Base-by-base conservation (phyloP, 2,329 filamentous ascomycete species). In the Chaetomium olivaceum region DNA sequence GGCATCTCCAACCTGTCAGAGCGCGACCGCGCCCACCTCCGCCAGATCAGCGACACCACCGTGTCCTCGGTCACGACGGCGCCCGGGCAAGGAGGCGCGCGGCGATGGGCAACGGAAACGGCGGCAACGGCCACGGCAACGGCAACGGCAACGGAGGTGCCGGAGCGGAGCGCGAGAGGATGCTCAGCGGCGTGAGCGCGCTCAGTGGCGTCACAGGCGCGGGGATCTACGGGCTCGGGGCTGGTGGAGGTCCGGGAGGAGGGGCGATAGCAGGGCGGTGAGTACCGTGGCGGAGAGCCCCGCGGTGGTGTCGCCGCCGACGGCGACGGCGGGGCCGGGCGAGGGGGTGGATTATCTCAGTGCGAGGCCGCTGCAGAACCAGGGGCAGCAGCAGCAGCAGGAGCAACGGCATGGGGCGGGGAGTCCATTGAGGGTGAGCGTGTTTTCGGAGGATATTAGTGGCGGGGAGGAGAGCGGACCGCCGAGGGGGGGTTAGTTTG, bases 1-100 rank as follows among this genome's bases (percentile, higher is more conserved):
- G 78, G 76, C 60, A 71, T 81, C 19, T 81, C 79, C 19, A 75
- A 75, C 33, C 67, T 82, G 31, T 81, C 77, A 70, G 79, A 80
- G 46, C 73, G 76, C 11, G 78, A 81, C 25, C 69, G 75, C 14
- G 66, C 74, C 12, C 80, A 82, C 63, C 69, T 81, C 61, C 76
- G 80, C 1, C 76, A 81, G 48, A 74, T 78, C 54, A 81, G 80
- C 72, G 78, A 80, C 66, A 73, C 74, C 1, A 80, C 78, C 2
- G 77, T 80, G 27, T 78, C 75, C 64, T 78, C 77, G 39, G 73
- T 70, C 1, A 68, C 68, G 3, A 67, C 67, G 58, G 65, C 52
- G 36, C 56, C 43, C 50, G 50, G 21, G 19, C 36, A 63, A 6
- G 55, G 19, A 64, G 65, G 2, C 63, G 23, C 9, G 51, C 19